These are phyloP conservation scores for Eucalyptus sp. DNA, from an alignment of 345 rosid species.

Conservation along the genomic window DNA sequence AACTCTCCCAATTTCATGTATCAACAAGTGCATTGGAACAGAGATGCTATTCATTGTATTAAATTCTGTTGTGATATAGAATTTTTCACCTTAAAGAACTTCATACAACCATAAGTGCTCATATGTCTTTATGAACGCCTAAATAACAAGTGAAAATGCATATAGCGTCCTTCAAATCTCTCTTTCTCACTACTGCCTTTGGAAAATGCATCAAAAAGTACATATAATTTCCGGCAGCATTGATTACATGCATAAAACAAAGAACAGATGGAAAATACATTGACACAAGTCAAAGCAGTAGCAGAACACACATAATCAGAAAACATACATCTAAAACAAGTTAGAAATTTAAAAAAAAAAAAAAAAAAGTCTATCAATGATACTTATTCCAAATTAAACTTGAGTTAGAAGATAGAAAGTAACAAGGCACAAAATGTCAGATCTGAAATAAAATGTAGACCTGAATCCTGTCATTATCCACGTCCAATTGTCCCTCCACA, in stretches of 20 bases:
- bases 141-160: background rate
- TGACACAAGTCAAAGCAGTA: background rate
- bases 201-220: background rate
- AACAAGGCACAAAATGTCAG: background rate
- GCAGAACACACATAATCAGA: background rate
- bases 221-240: background rate
- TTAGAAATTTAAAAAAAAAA: background rate
- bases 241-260: background rate
- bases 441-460: slow-evolving; percentile 9
- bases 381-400: background rate
- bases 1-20: background rate
- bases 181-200: background rate
- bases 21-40: background rate
- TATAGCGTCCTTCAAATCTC: background rate
- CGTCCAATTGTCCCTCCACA: slow-evolving; percentile 4
- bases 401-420: background rate
- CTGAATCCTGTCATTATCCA: slow-evolving; percentile 66
- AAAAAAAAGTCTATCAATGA: background rate
- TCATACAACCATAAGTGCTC: background rate
- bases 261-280: background rate
- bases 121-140: background rate
- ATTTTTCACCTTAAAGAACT: background rate
- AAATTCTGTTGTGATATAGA: background rate
- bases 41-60: background rate
- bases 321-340: background rate